Evolutionary conservation across 805 yeast species (phyloP), one percentile per base, ranked within the genome.

Genomic region (Cyberlindnera subsufficiens): DNA sequence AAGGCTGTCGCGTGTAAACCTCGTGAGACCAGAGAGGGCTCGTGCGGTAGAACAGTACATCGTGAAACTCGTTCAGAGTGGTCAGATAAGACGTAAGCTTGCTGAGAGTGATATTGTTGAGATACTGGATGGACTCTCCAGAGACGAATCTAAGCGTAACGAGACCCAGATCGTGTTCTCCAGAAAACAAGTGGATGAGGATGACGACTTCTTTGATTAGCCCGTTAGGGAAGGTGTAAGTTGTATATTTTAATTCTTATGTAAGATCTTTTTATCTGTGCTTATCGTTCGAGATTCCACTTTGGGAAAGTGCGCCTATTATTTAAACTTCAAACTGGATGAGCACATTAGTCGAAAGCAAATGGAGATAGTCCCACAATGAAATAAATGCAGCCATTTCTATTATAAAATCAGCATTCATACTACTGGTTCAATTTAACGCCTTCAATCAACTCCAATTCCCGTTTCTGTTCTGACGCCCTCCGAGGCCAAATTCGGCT

Each of bases 11-110:
- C 72, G 99, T 45, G 95, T 91, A 16, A 69, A 88, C 25, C 75
- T 93, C 59, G 99, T 91, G 35, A 78, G 90, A 57, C 95, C 95
- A 3, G 98, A 93, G 41, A 72, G 97, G 43, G 98, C 95, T 1
- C 74, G 76, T 40, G 86, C 89, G 3, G 97, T 89, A 13, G 97
- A 91, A 55, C 80, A 82, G 48, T 79, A 91, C 54, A 66, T 91
- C 36, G 65, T 84, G 22, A 78, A 80, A 53, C 65, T 91, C 60
- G 85, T 81, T 8, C 78, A 80, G 46, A 73, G 84, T 51, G 97
- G 97, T 2, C 87, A 84, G 46, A 66, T 91, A 30, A 69, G 77
- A 42, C 73, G 80, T 46, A 86, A 87, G 59, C 69, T 91, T n/a
- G 69, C 74, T 8, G 98, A 93, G 60, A 72, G 75, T 30, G 96